Base-by-base conservation (phyloP, 805 yeast genomes). In the Wickerhamomyces queroliae region DNA sequence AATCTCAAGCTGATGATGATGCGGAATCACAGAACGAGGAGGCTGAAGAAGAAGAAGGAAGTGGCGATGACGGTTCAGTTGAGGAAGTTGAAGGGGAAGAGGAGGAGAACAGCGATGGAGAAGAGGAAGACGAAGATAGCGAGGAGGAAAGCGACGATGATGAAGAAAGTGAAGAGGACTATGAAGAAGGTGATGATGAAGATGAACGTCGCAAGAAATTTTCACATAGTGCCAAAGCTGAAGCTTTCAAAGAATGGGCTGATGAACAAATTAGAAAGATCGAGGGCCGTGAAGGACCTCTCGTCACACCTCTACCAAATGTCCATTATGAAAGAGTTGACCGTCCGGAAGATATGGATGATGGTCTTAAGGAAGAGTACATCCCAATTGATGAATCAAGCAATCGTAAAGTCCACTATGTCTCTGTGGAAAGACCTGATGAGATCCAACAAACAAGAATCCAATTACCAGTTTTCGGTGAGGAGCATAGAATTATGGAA, bases 401-500 rank as follows among this genome's bases (percentile, higher is more conserved):
- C 4, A 47, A 44, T 5, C 67, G 95, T 52, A 73, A 78, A 44
- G 80, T 91, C 0, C 74, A 73, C 40, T 84, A 64, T 44, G 91
- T 89, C 8, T 66, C 76, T 13, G 83, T 91, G 1, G 67, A 70
- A 9, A 71, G 99, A 50, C 55, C 78, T 2, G 75, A 71, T 0
- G 81, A 74, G 21, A 75, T 91, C 18, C 95, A 88, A 55, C 57
- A 67, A 17, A 70, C 70, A 24, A 69, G 99, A 46, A 67, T 79
- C 63, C 72, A 78, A 38, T 66, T 93, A 16, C 99, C 99, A 1
- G 97, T 93, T 0, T 84, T 76, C 46, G 82, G 82, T 7, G 95
- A 88, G 59, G 99, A 93, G 55, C 95, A 87, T 58, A 69, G 79
- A 40, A 85, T 93, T 36, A 88, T 93, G 97, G 99, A 93, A 58